Base-by-base conservation (phyloP, 148 eudicot genomes). In the Gaultheria prostrata region DNA sequence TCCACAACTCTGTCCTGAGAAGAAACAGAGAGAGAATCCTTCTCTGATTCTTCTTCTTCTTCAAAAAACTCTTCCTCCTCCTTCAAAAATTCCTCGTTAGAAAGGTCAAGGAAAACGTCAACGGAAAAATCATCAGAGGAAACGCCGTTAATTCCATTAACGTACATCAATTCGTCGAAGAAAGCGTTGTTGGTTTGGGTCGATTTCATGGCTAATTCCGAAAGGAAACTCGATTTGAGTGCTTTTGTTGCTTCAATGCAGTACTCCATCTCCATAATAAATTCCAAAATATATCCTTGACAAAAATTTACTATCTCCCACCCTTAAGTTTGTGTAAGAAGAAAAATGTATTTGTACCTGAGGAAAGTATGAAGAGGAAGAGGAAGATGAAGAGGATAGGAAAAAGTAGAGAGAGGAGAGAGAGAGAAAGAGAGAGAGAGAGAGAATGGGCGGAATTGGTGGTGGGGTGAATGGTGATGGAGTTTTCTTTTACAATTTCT, bases 181-280 rank as follows among this genome's bases (percentile, higher is more conserved):
- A 81, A 81, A 28, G 53, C 82, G 56, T 87, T 80, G 56, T 87
- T 80, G 57, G 87, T 91, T 14, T 80, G 83, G 71, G 30, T 32
- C 15, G 90, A 69, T 83, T 92, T 92, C 84, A 78, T 53, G 32
- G 88, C 87, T 8, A 84, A 57, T 79, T 92, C 94, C 0, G 95
- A 85, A 11, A 88, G 84, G 83, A 90, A 90, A 83, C 98, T 94
- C 51, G 98, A 89, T 84, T 93, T 95, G 63, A 95, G 80, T 46
- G 98, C 98, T 82, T 86, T 88, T 83, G 85, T 89, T 5, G 92
- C 98, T 73, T 86, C 98, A 87, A 94, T 90, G 89, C 92, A 91
- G 33, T 4, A 21, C 91, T 92, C 98, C 95, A 92, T 91, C 72
- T 61, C 49, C 11, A 18, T 74, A 80, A 65, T 59, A 33, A 15